These are phyloP conservation scores for Microdochium trichocladiopsis DNA, from an alignment of 2,329 filamentous ascomycete genomes.

Conservation along the genomic window DNA sequence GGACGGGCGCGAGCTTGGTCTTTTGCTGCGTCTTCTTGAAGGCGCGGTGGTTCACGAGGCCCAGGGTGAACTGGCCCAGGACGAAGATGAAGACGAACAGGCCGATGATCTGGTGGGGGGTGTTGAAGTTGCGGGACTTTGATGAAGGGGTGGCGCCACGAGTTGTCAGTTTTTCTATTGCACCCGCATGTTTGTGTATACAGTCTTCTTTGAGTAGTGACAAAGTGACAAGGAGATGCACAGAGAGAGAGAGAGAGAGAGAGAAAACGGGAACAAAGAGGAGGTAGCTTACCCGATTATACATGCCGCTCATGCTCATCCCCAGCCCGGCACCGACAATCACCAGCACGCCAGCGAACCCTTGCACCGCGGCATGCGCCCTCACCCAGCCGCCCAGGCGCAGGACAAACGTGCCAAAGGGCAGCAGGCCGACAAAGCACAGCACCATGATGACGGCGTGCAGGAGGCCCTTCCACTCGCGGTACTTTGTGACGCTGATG, in stretches of 20 bases:
- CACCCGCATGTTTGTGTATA: no score
- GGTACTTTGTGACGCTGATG: slow-evolving; percentile 13
- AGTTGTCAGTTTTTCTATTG: no score
- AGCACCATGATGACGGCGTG: slow-evolving; percentile 49
- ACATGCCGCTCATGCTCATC: slow-evolving; percentile 42
- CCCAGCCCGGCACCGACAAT: slow-evolving; percentile 45
- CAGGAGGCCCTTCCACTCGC: slow-evolving; percentile 31
- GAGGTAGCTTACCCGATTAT: slow-evolving; percentile 43
- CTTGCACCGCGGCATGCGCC: slow-evolving; percentile 49
- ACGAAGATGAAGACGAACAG: slow-evolving; percentile 44
- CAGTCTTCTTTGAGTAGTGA: no score
- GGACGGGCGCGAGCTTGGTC: slow-evolving; percentile 43
- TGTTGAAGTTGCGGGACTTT: slow-evolving; percentile 44
- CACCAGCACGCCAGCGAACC: slow-evolving; percentile 37
- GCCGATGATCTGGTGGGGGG: slow-evolving; percentile 52
- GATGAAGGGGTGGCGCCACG: not conserved
- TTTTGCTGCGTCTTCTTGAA: slow-evolving; percentile 41
- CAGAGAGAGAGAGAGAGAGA: no score
- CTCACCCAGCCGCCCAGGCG: slow-evolving; percentile 41
- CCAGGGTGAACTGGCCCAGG: slow-evolving; percentile 45
- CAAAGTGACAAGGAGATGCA: no score
- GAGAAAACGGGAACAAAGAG: not conserved
- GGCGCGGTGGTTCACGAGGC: slow-evolving; percentile 47
- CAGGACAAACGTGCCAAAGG: slow-evolving; percentile 46
- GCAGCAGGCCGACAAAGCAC: slow-evolving; percentile 47